Evolutionary conservation across 768 basidiomycete genomes (phyloP), one percentile per base, ranked within the genome.

Genomic region (Amanita exitialis): DNA sequence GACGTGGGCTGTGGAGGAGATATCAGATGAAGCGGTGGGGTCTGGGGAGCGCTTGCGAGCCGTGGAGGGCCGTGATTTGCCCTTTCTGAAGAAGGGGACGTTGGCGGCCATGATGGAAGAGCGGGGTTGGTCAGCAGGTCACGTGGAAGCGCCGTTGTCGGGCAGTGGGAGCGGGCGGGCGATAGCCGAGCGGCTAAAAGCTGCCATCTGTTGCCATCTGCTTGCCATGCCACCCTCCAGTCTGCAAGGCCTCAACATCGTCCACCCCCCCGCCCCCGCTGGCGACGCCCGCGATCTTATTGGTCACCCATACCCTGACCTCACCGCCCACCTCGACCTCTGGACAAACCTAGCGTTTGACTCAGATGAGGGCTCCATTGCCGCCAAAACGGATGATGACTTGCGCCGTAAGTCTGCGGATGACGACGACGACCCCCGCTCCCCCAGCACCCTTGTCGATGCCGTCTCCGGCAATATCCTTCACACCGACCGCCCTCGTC

Each of bases 1-100:
- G 32, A 96, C 92, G 57, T 82, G 68, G 4, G 72, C 7, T 70
- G 75, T 57, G 7, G 71, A 62, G 3, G 71, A 63, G n/a, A 69
- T 59, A 5, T 63, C 61, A 12, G 64, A 56, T 3, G 64, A 60
- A 12, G 64, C 56, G 4, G 61, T 45, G n/a, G 86, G 85, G 0
- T 85, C 88, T 4, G 71, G 61, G 2, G 89, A 90, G 21, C 92
- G 78, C 59, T 86, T 85, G 34, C 94, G 79, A 2, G 76, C 65
- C 0, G 86, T 87, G 3, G 81, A 74, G 12, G 92, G 92, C 1
- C 91, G 77, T 3, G 82, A 75, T 57, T 83, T 86, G 36, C 86
- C 83, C 59, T 75, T 75, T 69, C 87, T 95, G 70, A 95, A 90
- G 69, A 96, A 93, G 3, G 90, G 83, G 0, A 95, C 90, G 43